Evolutionary conservation across 1,284 basidiomycete species (phyloP), one percentile per base, ranked within the genome.

Genomic region (Ustanciosporium gigantosporum): DNA sequence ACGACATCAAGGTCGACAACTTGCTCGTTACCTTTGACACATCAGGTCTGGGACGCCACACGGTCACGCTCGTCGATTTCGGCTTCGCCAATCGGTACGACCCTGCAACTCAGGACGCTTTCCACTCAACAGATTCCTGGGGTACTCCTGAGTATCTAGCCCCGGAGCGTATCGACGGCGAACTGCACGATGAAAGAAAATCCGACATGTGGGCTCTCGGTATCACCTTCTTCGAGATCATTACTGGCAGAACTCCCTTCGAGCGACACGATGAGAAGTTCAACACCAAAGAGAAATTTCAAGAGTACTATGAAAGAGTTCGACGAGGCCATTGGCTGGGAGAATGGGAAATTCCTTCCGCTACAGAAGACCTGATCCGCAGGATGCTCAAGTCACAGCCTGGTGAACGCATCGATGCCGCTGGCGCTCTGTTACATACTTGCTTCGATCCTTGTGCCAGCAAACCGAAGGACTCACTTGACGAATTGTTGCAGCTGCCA

Each of bases 161-260:
- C 1, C 70, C 70, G 4, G 70, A 73, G 31, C 49, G 70, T 5
- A 56, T 60, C 11, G 43, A 47, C 8, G 59, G 59, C 15, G 50
- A 40, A 8, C 29, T 52, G 11, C 70, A 73, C 35, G 70, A 73
- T 25, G 70, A 70, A 45, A 38, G 70, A 5, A 46, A 55, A 31
- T 46, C 58, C 20, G 70, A 73, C 36, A 48, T 71, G 20, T 73
- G 70, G 70, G 53, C 65, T 11, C 53, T 73, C 2, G 70, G 70
- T 25, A 70, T 73, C 34, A 64, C 67, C 8, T 71, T 70, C 36
- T 73, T 71, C 41, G 70, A 73, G 53, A 73, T 73, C 36, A 50
- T 59, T 16, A 66, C 66, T 0, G 68, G 68, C 11, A 49, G 70
- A 3, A 70, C 70, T 1, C 70, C 70, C 3, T 73, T 73, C 41